These are phyloP conservation scores for Echinosophora koreensis DNA, from an alignment of 306 rosid species.

Conservation along the genomic window DNA sequence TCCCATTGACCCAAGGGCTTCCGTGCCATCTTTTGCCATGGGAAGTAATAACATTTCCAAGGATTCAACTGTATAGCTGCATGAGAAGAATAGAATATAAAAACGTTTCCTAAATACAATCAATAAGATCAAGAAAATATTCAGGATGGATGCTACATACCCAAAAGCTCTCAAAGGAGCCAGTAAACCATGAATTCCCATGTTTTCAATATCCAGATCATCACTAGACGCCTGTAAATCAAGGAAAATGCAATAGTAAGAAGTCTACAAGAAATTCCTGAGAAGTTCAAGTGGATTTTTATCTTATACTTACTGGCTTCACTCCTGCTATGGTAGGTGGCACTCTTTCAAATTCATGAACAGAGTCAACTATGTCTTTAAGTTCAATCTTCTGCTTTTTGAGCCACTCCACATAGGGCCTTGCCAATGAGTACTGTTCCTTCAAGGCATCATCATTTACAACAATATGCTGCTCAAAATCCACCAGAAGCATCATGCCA, in stretches of 20 bases:
- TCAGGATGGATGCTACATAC: slow-evolving; percentile 54
- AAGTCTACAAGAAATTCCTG: background rate
- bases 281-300: background rate
- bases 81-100: slow-evolving; percentile 40
- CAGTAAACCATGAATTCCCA: slow-evolving; percentile 85
- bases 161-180: slow-evolving; percentile 95
- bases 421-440: slow-evolving; percentile 86
- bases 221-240: slow-evolving; percentile 62
- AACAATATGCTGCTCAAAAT: slow-evolving; percentile 91
- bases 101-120: slow-evolving; percentile 40
- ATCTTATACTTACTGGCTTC: slow-evolving; percentile 65
- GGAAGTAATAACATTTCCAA: slow-evolving; percentile 97
- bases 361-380: slow-evolving; percentile 77
- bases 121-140: slow-evolving; percentile 30
- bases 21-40: slow-evolving; percentile 97
- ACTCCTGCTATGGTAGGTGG: slow-evolving; percentile 83
- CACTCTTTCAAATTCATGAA: slow-evolving; percentile 68
- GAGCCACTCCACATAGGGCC: slow-evolving; percentile 95
- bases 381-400: slow-evolving; percentile 88
- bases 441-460: slow-evolving; percentile 96
- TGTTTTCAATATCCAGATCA: slow-evolving; percentile 73
- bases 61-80: slow-evolving; percentile 88
- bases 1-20: slow-evolving; percentile 99
- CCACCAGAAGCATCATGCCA: slow-evolving; percentile 99
- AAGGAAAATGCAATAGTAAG: slow-evolving; percentile 25